Evolutionary conservation across 2,329 filamentous ascomycete species (phyloP), one percentile per base, ranked within the genome.

Genomic region (Atkinsonella hypoxylon): DNA sequence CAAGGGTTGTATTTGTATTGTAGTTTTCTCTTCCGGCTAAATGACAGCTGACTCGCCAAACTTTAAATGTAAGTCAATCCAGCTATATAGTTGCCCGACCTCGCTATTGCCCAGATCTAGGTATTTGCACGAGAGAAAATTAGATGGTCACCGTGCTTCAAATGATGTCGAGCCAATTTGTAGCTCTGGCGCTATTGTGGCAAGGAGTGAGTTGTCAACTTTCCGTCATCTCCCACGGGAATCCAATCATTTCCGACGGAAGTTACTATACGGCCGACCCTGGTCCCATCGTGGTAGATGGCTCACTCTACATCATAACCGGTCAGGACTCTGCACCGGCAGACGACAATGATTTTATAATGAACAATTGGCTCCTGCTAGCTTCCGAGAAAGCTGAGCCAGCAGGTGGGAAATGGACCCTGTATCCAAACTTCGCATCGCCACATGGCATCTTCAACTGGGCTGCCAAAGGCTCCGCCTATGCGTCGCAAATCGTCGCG

Each of bases 401-500:
- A 10, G 45, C 34, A 13, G 45, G 45, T 7, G 45, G 32, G 12
- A 26, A 47, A 2, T 47, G 45, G 45, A 17, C 9, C 3, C n/a
- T 47, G 6, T 47, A 47, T 30, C 18, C 45, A 5, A 10, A 39
- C 34, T 47, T 47, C n/a, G 34, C 38, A 5, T 12, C 34, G 45
- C 45, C 45, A 10, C 45, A 39, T n/a, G 10, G 18, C 4, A 22
- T 47, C 13, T 47, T 47, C 34, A 7, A 9, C 12, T 47, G 45
- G 45, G 45, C 45, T 5, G 20, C 15, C 7, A 8, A 13, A 3
- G 45, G 7, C 8, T 31, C 20, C 13, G 45, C 45, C 3, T 47
- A 39, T 12, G 45, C 45, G 18, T 47, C 45, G 45, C 45, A 47
- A 31, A 47, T 47, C 45, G 45, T 47, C 10, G 32, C n/a, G 15